Conservation (phyloP, 768 basidiomycete genomes). For the Tulasnella sp. region DNA sequence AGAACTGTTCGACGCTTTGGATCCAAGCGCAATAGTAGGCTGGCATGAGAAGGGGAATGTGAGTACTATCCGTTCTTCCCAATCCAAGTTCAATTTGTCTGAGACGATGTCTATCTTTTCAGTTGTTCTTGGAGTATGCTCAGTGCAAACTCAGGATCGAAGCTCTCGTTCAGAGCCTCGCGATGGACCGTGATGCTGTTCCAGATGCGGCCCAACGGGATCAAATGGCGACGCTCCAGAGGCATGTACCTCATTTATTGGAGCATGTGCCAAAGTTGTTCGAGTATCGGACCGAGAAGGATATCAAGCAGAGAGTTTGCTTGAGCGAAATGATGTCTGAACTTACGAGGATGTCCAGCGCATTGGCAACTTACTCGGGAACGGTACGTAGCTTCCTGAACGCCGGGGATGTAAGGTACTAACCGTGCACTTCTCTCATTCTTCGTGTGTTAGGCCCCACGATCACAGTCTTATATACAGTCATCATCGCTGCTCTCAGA, state of each 20-base stretch:
- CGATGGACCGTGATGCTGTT: slow-evolving; percentile 31
- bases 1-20: slow-evolving; percentile 59
- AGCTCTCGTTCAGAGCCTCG: slow-evolving; percentile 19
- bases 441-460: slow-evolving; percentile 2
- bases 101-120: not conserved
- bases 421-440: not conserved
- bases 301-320: slow-evolving; percentile 59
- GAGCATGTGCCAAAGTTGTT: slow-evolving; percentile 59
- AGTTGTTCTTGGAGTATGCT: slow-evolving; percentile 11
- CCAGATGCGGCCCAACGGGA: slow-evolving; percentile 38
- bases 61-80: not conserved
- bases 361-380: slow-evolving; percentile 51
- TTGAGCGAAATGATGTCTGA: slow-evolving; percentile 60
- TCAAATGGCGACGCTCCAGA: slow-evolving; percentile 51
- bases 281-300: slow-evolving; percentile 37
- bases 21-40: slow-evolving; percentile 46
- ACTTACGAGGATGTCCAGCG: slow-evolving; percentile 50
- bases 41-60: slow-evolving; percentile 83
- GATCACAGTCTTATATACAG: slow-evolving; percentile 34
- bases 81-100: not conserved
- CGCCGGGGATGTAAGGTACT: not conserved
- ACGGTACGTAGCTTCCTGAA: slow-evolving; percentile 22
- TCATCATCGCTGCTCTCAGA: slow-evolving; percentile 42
- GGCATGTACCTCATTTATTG: slow-evolving; percentile 54
- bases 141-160: slow-evolving; percentile 18